Evolutionary conservation across 148 eudicot species (phyloP).

Genomic region (Rhododendron simsii): DNA sequence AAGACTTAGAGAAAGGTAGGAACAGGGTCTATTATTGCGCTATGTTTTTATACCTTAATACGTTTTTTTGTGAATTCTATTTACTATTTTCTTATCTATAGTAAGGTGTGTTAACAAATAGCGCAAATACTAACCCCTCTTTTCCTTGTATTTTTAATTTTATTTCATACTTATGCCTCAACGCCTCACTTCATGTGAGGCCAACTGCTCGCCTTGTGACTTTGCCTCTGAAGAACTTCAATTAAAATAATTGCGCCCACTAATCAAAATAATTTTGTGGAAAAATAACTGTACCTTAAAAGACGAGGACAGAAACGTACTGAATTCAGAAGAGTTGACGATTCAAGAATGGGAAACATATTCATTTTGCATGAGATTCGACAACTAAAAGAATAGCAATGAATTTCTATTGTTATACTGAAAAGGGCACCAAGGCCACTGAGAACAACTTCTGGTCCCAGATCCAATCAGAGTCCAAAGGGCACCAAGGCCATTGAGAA

Average conservation of each 20-base stretch:
- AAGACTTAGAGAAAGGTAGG: neutral
- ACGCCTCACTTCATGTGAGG: neutral
- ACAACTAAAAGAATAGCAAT: neutral
- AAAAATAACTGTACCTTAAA: neutral
- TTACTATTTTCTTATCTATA: too few species aligned
- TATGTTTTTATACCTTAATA: neutral
- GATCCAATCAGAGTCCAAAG: neutral
- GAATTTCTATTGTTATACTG: neutral
- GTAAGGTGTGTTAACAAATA: neutral
- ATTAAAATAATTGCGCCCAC: neutral
- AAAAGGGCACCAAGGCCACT: neutral
- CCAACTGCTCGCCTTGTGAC: neutral
- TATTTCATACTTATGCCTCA: neutral
- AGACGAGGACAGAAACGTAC: neutral
- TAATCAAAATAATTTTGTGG: neutral
- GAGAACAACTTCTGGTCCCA: neutral
- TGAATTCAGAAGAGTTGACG: neutral
- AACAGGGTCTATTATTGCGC: neutral
- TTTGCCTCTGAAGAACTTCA: neutral
- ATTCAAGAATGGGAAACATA: neutral
- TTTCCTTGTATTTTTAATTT: too few species aligned
- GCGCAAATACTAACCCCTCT: neutral
- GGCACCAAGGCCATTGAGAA: neutral
- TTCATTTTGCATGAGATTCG: neutral
- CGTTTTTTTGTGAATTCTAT: too few species aligned